phyloP scores from a whole-genome alignment of 2,329 filamentous ascomycete genomes.

The Dothiorella sarmentorum region DNA sequence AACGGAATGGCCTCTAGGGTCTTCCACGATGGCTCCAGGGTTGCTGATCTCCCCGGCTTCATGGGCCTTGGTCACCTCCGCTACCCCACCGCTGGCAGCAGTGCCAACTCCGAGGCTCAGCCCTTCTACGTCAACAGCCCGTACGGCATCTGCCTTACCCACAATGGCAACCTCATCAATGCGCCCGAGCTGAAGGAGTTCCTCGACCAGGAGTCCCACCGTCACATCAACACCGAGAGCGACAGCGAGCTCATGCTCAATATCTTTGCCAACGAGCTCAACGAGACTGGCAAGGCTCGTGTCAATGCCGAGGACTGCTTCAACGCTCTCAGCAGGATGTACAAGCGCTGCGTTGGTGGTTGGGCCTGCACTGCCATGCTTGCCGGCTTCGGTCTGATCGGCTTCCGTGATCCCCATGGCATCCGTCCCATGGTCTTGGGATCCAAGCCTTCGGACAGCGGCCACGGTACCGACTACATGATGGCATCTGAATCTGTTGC shows the following conservation, averaged over 20 bases:
- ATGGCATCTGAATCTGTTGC: constrained; percentile 87
- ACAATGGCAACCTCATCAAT: constrained; percentile 90
- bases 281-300: constrained; percentile 75
- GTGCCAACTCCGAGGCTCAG: constrained; percentile 79
- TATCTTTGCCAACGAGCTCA: constrained; percentile 78
- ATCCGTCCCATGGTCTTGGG: constrained; percentile 82
- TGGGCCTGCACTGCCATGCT: constrained; percentile 82
- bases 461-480: constrained; percentile 75
- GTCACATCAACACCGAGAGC: constrained; percentile 87
- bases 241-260: constrained; percentile 88
- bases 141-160: constrained; percentile 75
- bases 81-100: constrained; percentile 86
- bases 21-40: constrained; percentile 73
- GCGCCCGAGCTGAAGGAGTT: constrained; percentile 65
- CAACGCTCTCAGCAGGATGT: constrained; percentile 67
- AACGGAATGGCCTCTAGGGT: constrained; percentile 84
- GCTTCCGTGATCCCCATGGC: constrained; percentile 74
- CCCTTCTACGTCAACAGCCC: constrained; percentile 89
- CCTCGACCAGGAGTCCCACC: constrained; percentile 73
- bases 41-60: constrained; percentile 73
- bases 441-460: constrained; percentile 64
- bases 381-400: constrained; percentile 74
- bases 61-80: constrained; percentile 84
- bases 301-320: constrained; percentile 78
- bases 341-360: constrained; percentile 67